These are phyloP conservation scores for Avena sativa DNA, from an alignment of 176 grass and related monocot genomes.

Conservation along the genomic window DNA sequence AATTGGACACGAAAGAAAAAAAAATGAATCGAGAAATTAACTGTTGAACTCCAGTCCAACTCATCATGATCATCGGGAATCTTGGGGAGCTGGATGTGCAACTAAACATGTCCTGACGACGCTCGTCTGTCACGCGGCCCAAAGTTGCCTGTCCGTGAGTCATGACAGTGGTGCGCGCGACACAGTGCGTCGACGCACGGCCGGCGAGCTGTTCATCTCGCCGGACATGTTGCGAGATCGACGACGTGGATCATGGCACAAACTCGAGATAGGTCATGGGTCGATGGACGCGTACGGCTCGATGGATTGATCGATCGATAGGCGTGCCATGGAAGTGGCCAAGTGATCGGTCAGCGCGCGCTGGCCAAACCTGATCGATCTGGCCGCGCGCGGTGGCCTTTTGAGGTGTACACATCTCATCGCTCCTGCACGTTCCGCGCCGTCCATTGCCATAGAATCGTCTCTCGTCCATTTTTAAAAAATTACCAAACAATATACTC, in stretches of 20 bases:
- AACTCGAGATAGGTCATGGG: background rate
- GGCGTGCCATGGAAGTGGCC: no score
- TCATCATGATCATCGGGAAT: constrained; percentile 22
- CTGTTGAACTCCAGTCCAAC: no score
- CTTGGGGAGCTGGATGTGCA: constrained; percentile 38
- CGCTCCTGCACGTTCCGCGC: constrained; percentile 46
- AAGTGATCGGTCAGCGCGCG: no score
- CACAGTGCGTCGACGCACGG: background rate
- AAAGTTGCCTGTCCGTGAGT: constrained; percentile 1
- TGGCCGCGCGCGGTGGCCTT: no score
- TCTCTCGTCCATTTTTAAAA: background rate
- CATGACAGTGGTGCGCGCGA: background rate
- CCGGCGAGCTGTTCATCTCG: background rate
- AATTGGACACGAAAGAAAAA: background rate
- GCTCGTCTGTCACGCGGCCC: constrained; percentile 3
- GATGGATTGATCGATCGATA: background rate
- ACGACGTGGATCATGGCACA: background rate
- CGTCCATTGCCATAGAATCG: constrained; percentile 16
- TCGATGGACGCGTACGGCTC: no score
- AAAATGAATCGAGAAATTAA: background rate
- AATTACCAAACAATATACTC: no score
- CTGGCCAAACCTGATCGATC: no score
- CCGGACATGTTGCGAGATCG: background rate
- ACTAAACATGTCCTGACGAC: background rate
- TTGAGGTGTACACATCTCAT: constrained; percentile 20